Percentiles rank a stretch among this genome's conserved stretches.
phyloP scores from a whole-genome alignment of 805 yeast species.

The Lachancea thermotolerans region DNA sequence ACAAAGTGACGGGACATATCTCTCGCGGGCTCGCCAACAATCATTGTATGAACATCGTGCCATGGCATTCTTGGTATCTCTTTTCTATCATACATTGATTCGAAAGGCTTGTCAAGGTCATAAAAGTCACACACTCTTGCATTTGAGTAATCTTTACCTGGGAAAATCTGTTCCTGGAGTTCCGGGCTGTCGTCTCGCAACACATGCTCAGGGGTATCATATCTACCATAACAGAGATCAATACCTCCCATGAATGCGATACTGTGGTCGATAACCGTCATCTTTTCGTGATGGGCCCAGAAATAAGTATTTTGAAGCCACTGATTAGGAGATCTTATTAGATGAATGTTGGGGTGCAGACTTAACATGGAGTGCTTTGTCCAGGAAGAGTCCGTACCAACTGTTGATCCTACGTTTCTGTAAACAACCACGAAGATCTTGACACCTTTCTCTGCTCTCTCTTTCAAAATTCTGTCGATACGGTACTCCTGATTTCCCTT shows the following conservation, averaged over 20 bases:
- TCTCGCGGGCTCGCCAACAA: slow-evolving; percentile 89
- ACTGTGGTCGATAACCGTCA: slow-evolving; percentile 79
- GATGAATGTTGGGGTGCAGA: slow-evolving; percentile 78
- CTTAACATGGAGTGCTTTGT: slow-evolving; percentile 89
- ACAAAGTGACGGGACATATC: slow-evolving; percentile 91
- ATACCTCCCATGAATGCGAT: slow-evolving; percentile 92
- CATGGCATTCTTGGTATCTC: slow-evolving; percentile 94
- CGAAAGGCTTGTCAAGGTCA: slow-evolving; percentile 77
- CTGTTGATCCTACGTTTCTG: slow-evolving; percentile 88
- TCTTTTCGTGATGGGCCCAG: slow-evolving; percentile 98
- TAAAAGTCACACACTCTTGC: slow-evolving; percentile 87
- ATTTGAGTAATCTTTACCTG: slow-evolving; percentile 96
- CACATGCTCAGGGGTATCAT: slow-evolving; percentile 94
- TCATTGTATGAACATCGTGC: slow-evolving; percentile 98
- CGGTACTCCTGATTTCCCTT: slow-evolving; percentile 94
- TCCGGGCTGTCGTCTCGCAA: slow-evolving; percentile 65
- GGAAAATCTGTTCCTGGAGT: slow-evolving; percentile 56
- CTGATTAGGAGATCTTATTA: slow-evolving; percentile 92
- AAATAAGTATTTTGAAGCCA: slow-evolving; percentile 85
- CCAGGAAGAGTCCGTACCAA: slow-evolving; percentile 89
- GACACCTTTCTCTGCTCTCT: slow-evolving; percentile 92
- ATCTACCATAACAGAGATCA: slow-evolving; percentile 92
- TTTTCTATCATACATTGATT: slow-evolving; percentile 82
- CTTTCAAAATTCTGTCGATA: slow-evolving; percentile 75
- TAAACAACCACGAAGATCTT: slow-evolving; percentile 87